Evolutionary conservation across 179 eudicot species (phyloP).

Genomic region (Drosera spatulata): DNA sequence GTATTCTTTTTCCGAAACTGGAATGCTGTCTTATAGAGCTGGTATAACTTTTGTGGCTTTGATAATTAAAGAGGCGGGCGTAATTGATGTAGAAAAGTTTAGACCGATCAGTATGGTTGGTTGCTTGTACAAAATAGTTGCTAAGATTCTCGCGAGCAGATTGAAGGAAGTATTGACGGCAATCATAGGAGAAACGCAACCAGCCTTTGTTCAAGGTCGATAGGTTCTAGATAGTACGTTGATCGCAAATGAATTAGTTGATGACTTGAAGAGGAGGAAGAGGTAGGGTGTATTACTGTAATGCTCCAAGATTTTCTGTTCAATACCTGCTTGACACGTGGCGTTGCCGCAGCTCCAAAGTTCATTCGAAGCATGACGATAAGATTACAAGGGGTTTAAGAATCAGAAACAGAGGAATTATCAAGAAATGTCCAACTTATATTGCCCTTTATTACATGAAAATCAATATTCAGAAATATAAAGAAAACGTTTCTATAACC

Average conservation of each 20-base stretch:
- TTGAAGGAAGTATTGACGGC: neutral
- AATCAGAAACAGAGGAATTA: too few relatives aligned
- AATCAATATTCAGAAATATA: too few relatives aligned
- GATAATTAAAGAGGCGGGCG: neutral
- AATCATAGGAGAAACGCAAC: neutral
- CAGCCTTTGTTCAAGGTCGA: neutral
- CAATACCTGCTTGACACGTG: too few relatives aligned
- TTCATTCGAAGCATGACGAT: too few relatives aligned
- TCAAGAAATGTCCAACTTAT: too few relatives aligned
- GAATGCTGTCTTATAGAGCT: neutral
- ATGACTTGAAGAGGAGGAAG: too few relatives aligned
- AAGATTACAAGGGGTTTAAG: too few relatives aligned
- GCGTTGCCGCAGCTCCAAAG: too few relatives aligned
- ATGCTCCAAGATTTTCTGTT: too few relatives aligned
- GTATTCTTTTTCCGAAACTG: neutral
- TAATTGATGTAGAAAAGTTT: neutral
- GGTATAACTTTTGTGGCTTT: constrained; percentile 1
- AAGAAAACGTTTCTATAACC: too few relatives aligned
- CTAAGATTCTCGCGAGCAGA: neutral
- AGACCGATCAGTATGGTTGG: constrained; percentile 4
- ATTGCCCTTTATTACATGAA: too few relatives aligned
- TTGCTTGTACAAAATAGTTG: neutral
- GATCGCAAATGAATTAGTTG: neutral
- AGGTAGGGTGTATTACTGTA: neutral
- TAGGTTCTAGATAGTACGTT: neutral